phyloP scores from a whole-genome alignment of 2,329 filamentous ascomycete genomes.

The Xylariales sp. region DNA sequence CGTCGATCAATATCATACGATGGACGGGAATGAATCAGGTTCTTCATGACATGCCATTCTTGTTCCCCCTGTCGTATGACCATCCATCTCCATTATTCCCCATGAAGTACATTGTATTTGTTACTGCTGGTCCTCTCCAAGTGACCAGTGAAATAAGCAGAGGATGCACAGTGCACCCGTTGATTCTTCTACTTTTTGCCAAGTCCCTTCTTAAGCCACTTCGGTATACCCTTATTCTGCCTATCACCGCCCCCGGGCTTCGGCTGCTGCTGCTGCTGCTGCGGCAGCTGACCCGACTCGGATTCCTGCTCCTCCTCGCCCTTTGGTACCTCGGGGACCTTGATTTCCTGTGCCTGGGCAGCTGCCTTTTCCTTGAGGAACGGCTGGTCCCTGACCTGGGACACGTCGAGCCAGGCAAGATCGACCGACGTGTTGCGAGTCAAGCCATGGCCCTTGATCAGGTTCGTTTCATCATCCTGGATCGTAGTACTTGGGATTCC shows the following conservation, averaged over 20 bases:
- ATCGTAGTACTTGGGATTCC: conserved; percentile 44
- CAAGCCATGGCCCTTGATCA: conserved; percentile 73
- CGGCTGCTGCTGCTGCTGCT: conserved; percentile 21
- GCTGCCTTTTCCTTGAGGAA: conserved; percentile 57
- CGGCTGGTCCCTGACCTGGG: conserved; percentile 47
- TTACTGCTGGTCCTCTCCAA: too few species aligned
- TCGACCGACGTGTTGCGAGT: conserved; percentile 68
- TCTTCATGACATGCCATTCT: conserved; percentile 8
- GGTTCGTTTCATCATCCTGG: conserved; percentile 43
- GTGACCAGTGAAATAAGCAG: too few species aligned
- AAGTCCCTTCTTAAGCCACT: conserved; percentile 8
- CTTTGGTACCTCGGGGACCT: conserved; percentile 53
- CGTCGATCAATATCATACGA: conserved; percentile 4
- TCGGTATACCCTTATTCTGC: conserved; percentile 5
- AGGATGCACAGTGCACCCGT: too few species aligned
- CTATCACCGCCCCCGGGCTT: conserved; percentile 28
- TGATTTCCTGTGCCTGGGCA: conserved; percentile 60
- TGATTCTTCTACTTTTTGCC: too few species aligned
- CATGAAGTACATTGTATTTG: too few species aligned
- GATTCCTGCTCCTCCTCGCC: conserved; percentile 35
- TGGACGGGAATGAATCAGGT: background rate
- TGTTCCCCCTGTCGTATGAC: too few species aligned
- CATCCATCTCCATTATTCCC: too few species aligned
- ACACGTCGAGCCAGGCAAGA: conserved; percentile 68
- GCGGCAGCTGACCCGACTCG: conserved; percentile 23